Evolutionary conservation across 192 early-diverging fungal genomes (phyloP), one percentile per base, ranked within the genome.

Genomic region (Lobulomyces angularis): DNA sequence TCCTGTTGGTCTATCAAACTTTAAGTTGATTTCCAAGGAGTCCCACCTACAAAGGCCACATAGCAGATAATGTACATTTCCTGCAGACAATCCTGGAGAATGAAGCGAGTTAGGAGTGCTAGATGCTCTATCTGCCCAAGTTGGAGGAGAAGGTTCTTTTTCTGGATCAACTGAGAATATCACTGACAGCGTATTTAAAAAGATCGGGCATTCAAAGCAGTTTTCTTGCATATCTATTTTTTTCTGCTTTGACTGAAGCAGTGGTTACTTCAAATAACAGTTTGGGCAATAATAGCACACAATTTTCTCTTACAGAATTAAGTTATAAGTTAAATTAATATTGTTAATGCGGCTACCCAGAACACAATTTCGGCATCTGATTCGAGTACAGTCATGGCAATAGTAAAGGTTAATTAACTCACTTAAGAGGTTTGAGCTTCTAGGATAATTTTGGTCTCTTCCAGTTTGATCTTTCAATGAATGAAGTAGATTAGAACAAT

Each of bases 201-300:
- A 94, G 16, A 76, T 60, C 4, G 90, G 90, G 55, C 90, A 94
- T 35, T 90, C 76, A 45, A 94, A 94, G 58, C 90, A 94, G 51
- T 91, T 94, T 28, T 88, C 5, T 30, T 51, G 14, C 36, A 0
- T 19, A 64, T 79, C 85, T 69, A 67, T 90, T 90, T 53, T 83
- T 80, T 62, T 97, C 93, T n/a, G 81, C 77, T 49, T 86, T 88
- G n/a, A 91, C 88, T 51, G 83, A 83, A 2, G 92, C 86, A n/a
- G 85, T 84, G 2, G 90, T 88, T 20, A 87, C 89, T 49, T 97
- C 90, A 64, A 97, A 97, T 40, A 93, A 48, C 94, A 97, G 50
- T 88, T 89, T 8, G 94, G 87, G 48, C 94, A 97, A 57, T 84
- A 94, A 56, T 89, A 91, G 34, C 80, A 83, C 3, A 81, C 76